These are phyloP conservation scores for Neurospora sp. DNA, from an alignment of 495 filamentous ascomycete species.

Conservation along the genomic window DNA sequence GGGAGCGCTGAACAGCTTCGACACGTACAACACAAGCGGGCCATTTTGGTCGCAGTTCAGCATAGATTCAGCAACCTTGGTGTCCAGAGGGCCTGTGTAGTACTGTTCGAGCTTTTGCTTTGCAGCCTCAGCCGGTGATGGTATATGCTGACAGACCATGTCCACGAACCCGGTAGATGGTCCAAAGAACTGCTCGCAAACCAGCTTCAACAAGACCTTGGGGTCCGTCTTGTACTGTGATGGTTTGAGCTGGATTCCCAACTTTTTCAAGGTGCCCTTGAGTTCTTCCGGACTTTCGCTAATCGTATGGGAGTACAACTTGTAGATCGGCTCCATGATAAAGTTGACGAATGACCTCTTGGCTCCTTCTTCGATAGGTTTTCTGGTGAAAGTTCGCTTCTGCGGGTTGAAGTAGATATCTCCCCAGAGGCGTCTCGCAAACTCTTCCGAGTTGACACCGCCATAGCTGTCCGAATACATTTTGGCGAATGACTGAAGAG, in stretches of 20 bases:
- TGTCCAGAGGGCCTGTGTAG: slow-evolving; percentile 93
- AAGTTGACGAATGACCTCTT: slow-evolving; percentile 91
- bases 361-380: slow-evolving; percentile 67
- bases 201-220: slow-evolving; percentile 75
- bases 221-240: slow-evolving; percentile 85
- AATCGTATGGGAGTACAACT: slow-evolving; percentile 91
- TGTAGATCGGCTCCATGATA: slow-evolving; percentile 93
- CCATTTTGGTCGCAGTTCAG: slow-evolving; percentile 77
- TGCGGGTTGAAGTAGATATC: slow-evolving; percentile 92
- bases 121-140: slow-evolving; percentile 75
- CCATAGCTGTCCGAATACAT: slow-evolving; percentile 91
- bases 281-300: slow-evolving; percentile 83
- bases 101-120: slow-evolving; percentile 67
- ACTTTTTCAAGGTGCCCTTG: slow-evolving; percentile 63
- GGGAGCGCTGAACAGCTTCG: slow-evolving; percentile 80
- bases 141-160: slow-evolving; percentile 85
- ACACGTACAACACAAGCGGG: slow-evolving; percentile 79
- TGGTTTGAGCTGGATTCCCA: slow-evolving; percentile 81
- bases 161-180: slow-evolving; percentile 85
- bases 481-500: slow-evolving; percentile 81
- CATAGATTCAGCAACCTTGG: slow-evolving; percentile 72
- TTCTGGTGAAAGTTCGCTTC: slow-evolving; percentile 83
- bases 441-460: slow-evolving; percentile 67
- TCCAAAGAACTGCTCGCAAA: slow-evolving; percentile 90
- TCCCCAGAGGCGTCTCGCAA: slow-evolving; percentile 79